Evolutionary conservation across 1,284 basidiomycete species (phyloP).

Genomic region (Paramarasmius palmivorus): DNA sequence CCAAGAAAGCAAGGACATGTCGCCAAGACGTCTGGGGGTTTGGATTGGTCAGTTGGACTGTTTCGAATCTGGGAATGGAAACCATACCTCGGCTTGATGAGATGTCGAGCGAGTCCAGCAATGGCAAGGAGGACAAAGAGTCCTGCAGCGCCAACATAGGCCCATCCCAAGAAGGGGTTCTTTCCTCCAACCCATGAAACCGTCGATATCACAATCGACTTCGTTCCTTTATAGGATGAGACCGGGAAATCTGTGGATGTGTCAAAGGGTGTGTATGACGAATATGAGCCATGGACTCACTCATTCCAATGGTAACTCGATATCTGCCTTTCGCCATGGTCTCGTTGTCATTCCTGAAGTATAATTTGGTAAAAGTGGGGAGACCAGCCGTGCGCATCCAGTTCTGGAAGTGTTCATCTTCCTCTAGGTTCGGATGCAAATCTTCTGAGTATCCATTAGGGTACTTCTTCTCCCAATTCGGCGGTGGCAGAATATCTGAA

Average conservation of each 20-base stretch:
- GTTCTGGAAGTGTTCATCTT: constrained; percentile 96
- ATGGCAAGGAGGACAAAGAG: constrained; percentile 89
- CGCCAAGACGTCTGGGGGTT: constrained; percentile 65
- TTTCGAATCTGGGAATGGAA: constrained; percentile 26
- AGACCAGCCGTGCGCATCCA: constrained; percentile 99
- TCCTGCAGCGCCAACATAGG: constrained; percentile 88
- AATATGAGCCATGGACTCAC: constrained; percentile 47
- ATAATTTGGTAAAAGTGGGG: constrained; percentile 96
- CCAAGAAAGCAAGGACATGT: constrained; percentile 88
- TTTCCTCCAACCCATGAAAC: constrained; percentile 98
- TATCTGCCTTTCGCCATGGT: constrained; percentile 79
- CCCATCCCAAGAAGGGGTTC: constrained; percentile 96
- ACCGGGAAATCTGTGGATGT: constrained; percentile 85
- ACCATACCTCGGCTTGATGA: constrained; percentile 87
- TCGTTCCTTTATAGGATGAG: constrained; percentile 88
- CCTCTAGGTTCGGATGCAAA: constrained; percentile 69
- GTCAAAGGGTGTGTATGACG: constrained; percentile 12
- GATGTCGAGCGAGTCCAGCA: constrained; percentile 87
- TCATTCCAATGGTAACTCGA: constrained; percentile 77
- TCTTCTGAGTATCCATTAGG: constrained; percentile 74
- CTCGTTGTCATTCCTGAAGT: constrained; percentile 85
- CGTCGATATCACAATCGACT: constrained; percentile 95
- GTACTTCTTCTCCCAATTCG: constrained; percentile 82
- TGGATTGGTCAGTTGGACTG: neutral
- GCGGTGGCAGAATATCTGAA: constrained; percentile 81